Evolutionary conservation across 805 yeast genomes (phyloP), one percentile per base, ranked within the genome.

Genomic region (Candida railenensis): DNA sequence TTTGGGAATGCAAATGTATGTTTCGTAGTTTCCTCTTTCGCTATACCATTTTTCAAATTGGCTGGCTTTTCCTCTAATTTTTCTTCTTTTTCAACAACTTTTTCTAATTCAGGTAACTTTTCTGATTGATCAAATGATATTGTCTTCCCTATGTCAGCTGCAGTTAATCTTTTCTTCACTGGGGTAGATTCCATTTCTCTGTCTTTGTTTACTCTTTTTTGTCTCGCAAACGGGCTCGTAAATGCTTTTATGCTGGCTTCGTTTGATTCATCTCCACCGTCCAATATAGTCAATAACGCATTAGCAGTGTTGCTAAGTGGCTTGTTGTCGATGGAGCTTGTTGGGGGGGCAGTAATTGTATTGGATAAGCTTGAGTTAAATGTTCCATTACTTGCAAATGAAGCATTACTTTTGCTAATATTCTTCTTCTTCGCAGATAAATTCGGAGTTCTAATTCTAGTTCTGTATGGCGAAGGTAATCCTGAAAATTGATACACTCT

Each of bases 401-500:
- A 8, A 7, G 21, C 20, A 9, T 19, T 21, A 14, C 25, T 19
- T 19, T 21, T 37, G 40, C 20, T 37, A 21, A 36, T 49, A 16
- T 25, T 48, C 22, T 45, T 43, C 20, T 43, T 30, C 11, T 40
- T 44, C 19, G 59, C 45, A 14, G 51, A 46, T 15, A 56, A 43
- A 20, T 59, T 56, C 2, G 68, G 76, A 21, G 69, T 65, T 49
- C 57, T 62, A 48, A 63, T 71, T 49, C 72, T 62, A 1, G 76
- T 71, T 48, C 66, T 55, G 53, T 71, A 72, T 2, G 77, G 76
- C 2, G 76, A 69, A 3, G 77, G 77, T 30, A 73, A 55, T 1
- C 77, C 78, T 1, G 75, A 67, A 46, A 73, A 73, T 44, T 70
- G 76, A 53, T 71, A 71, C 9, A 73, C 77, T 48, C 78, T 52